Evolutionary conservation across 495 filamentous ascomycete species (phyloP).

Genomic region (Rhypophila decipiens): DNA sequence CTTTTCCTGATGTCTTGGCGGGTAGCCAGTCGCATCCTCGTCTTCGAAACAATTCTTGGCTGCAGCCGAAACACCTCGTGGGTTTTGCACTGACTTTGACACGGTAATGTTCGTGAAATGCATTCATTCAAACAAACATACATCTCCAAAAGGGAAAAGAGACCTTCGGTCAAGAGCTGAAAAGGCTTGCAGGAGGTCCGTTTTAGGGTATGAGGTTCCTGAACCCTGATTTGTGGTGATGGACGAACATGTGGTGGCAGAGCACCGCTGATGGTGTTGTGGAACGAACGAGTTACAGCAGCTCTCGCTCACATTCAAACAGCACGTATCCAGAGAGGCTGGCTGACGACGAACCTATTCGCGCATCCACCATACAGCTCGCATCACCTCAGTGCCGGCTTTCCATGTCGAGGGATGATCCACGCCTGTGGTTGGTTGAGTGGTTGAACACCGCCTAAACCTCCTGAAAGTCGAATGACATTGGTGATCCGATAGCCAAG

Average conservation of each 20-base stretch:
- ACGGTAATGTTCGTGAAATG: background rate
- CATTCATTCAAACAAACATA: background rate
- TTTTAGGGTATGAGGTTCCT: background rate
- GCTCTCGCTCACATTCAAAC: background rate
- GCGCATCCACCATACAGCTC: background rate
- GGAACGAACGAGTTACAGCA: background rate
- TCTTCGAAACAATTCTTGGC: no score
- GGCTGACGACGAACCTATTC: background rate
- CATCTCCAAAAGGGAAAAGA: background rate
- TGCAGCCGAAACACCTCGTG: background rate
- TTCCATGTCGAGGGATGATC: background rate
- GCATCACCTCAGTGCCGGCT: background rate
- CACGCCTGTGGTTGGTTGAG: background rate
- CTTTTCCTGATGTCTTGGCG: background rate
- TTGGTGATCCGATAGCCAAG: background rate
- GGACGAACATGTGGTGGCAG: background rate
- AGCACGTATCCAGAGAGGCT: background rate
- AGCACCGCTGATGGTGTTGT: background rate
- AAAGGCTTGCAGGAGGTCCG: background rate
- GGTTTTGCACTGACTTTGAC: background rate
- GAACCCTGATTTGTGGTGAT: background rate
- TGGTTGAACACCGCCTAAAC: background rate
- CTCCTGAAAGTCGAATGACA: background rate
- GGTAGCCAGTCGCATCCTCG: no score
- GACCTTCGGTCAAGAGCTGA: background rate